Conservation (phyloP, 139 green algal species). For the Mesostigma viride region DNA sequence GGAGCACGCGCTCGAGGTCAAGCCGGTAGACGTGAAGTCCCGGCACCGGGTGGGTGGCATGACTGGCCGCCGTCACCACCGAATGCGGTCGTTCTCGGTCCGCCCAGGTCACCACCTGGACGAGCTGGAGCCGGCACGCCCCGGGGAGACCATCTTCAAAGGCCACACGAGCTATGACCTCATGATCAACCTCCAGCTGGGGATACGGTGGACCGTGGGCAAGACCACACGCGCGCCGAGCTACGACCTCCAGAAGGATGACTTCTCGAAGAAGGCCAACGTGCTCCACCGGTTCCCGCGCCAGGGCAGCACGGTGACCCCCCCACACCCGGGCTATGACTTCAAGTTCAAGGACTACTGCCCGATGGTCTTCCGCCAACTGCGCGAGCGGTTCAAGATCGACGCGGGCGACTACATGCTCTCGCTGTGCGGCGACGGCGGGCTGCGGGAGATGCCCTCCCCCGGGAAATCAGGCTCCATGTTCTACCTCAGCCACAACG, state of each 20-base stretch:
- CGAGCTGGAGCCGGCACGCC: too few species aligned
- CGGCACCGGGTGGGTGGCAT: constrained; percentile 1
- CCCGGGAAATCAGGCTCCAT: constrained; percentile 76
- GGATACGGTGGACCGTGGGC: constrained; percentile 46
- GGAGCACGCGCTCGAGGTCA: constrained; percentile 22
- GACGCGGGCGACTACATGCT: constrained; percentile 65
- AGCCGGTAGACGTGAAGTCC: neutral
- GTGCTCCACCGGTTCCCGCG: constrained; percentile 54
- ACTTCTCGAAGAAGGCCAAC: constrained; percentile 7
- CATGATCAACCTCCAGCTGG: constrained; percentile 74
- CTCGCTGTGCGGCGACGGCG: constrained; percentile 60
- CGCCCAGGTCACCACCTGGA: too few species aligned
- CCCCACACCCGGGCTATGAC: constrained; percentile 48
- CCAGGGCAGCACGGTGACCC: constrained; percentile 43
- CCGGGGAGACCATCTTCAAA: constrained; percentile 77
- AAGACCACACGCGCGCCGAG: constrained; percentile 23
- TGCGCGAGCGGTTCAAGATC: constrained; percentile 61
- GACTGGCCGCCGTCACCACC: neutral
- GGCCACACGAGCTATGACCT: constrained; percentile 81
- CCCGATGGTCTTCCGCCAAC: constrained; percentile 62
- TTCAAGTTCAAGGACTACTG: constrained; percentile 95
- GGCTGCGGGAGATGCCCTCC: constrained; percentile 77
- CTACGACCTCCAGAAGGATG: neutral
- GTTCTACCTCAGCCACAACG: constrained; percentile 74
- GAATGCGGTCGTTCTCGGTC: constrained; percentile 24